Evolutionary conservation across 768 basidiomycete species (phyloP).

Genomic region (Pulveroboletus sp.): DNA sequence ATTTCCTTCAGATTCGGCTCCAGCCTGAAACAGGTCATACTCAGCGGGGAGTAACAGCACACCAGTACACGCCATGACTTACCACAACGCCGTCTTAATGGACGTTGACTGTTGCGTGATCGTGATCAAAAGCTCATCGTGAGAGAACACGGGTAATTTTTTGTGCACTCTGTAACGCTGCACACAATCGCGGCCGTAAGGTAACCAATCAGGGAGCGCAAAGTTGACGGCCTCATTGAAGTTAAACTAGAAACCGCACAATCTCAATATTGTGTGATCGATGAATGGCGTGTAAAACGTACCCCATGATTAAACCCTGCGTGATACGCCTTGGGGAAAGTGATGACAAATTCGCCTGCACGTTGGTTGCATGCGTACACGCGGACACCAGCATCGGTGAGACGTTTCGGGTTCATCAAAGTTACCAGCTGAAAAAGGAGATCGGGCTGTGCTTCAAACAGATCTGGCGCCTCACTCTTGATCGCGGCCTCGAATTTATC

Average conservation of each 20-base stretch:
- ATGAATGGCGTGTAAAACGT: constrained; percentile 37
- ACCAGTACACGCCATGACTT: constrained; percentile 27
- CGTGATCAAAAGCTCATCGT: constrained; percentile 95
- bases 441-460: constrained; percentile 97
- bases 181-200: constrained; percentile 83
- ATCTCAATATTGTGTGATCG: constrained; percentile 23
- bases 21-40: constrained; percentile 52
- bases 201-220: constrained; percentile 92
- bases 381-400: constrained; percentile 83
- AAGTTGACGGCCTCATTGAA: constrained; percentile 99
- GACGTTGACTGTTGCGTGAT: constrained; percentile 93
- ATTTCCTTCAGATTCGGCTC: constrained; percentile 82
- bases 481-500: constrained; percentile 97
- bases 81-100: constrained; percentile 94
- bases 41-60: constrained; percentile 20
- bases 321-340: constrained; percentile 96
- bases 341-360: constrained; percentile 96
- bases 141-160: constrained; percentile 96
- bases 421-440: constrained; percentile 97
- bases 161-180: constrained; percentile 84
- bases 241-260: constrained; percentile 65
- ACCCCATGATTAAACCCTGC: constrained; percentile 98
- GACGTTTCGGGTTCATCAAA: constrained; percentile 89
- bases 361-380: constrained; percentile 95
- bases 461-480: constrained; percentile 90